These are phyloP conservation scores for Xerocomus nothofagi DNA, from an alignment of 1,284 basidiomycete genomes.

Conservation along the genomic window DNA sequence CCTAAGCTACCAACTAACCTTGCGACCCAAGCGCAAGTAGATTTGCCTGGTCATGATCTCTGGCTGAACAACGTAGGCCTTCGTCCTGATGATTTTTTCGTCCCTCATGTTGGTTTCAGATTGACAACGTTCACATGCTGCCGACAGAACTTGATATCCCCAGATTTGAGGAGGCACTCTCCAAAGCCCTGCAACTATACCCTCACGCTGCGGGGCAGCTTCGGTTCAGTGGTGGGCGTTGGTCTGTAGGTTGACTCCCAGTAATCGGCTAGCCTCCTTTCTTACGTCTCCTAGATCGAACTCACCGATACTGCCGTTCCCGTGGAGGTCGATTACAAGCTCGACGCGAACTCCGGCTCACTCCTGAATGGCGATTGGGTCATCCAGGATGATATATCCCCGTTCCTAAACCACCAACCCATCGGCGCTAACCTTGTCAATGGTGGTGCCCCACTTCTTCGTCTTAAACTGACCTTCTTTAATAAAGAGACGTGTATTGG, in stretches of 20 bases:
- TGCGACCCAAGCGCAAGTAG: slow-evolving; percentile 10
- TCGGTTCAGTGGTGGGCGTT: slow-evolving; percentile 15
- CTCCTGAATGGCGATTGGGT: slow-evolving; percentile 27
- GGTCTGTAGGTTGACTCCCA: slow-evolving; percentile 28
- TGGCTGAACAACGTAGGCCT: slow-evolving; percentile 21
- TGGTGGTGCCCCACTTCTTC: slow-evolving; percentile 25
- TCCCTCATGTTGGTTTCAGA: slow-evolving; percentile 5
- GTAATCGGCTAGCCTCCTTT: neutral
- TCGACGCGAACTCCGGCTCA: slow-evolving; percentile 3
- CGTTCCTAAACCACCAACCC: slow-evolving; percentile 17
- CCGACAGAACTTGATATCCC: slow-evolving; percentile 23
- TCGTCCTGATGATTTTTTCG: neutral
- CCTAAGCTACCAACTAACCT: slow-evolving; percentile 20
- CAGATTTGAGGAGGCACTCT: slow-evolving; percentile 29
- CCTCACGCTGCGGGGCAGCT: slow-evolving; percentile 32
- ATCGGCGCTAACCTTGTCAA: slow-evolving; percentile 13
- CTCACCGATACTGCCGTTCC: slow-evolving; percentile 22
- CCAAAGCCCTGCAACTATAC: slow-evolving; percentile 22
- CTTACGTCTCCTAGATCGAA: slow-evolving; percentile 24
- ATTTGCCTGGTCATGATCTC: slow-evolving; percentile 26
- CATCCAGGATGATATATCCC: slow-evolving; percentile 28
- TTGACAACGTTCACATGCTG: slow-evolving; percentile 34
- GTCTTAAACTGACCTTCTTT: slow-evolving; percentile 31
- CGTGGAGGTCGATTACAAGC: slow-evolving; percentile 15
- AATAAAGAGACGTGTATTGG: slow-evolving; percentile 30